These are phyloP conservation scores for Plantago coronopus DNA, from an alignment of 305 asterid species.

Conservation along the genomic window DNA sequence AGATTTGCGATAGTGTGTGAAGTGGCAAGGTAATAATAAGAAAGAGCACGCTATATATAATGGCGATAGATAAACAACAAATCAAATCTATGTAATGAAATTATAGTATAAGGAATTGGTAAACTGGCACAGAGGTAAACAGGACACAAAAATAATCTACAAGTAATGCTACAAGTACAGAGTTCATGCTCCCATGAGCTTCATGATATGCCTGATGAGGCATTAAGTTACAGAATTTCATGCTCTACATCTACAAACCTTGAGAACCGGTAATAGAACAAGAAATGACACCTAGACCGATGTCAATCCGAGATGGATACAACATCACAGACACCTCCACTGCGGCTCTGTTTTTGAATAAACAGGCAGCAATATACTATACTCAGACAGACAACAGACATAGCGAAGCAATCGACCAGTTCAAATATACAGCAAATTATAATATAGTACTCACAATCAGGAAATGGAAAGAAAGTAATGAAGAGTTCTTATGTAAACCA, in stretches of 20 bases:
- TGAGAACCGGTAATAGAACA: background rate
- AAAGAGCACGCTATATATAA: too few relatives aligned
- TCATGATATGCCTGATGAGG: background rate
- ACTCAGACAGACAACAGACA: conserved; percentile 21
- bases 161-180: background rate
- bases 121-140: background rate
- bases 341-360: background rate
- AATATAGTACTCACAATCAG: conserved; percentile 36
- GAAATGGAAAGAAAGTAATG: conserved; percentile 11
- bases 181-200: conserved; percentile 10
- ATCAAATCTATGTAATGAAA: too few relatives aligned
- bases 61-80: too few relatives aligned
- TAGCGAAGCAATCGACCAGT: conserved; percentile 36
- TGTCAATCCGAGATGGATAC: background rate
- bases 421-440: conserved; percentile 43
- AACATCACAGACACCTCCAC: background rate
- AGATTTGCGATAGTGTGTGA: too few relatives aligned
- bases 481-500: conserved; percentile 27
- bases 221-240: conserved; percentile 7
- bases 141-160: conserved; percentile 9
- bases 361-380: conserved; percentile 1
- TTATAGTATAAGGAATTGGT: too few relatives aligned
- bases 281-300: background rate
- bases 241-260: conserved; percentile 6
- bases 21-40: too few relatives aligned